Evolutionary conservation across 371 early-diverging fungal genomes (phyloP).

Genomic region (Quaeritorhiza haematococci): DNA sequence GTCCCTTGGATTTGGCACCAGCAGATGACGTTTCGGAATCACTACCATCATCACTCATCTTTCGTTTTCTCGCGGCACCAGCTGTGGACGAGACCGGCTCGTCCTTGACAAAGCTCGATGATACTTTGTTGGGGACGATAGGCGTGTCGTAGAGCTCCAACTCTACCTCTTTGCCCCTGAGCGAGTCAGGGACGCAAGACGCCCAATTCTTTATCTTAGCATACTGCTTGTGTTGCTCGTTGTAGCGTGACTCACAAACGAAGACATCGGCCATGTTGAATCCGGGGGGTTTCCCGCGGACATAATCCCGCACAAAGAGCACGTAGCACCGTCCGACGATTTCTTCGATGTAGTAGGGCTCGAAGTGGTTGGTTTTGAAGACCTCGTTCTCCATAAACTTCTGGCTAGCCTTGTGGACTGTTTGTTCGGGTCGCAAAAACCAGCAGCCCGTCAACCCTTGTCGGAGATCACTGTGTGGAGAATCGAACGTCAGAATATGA

Average conservation of each 20-base stretch:
- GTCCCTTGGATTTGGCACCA: neutral
- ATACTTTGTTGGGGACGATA: conserved; percentile 16
- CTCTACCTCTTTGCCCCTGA: conserved; percentile 15
- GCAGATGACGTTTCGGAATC: neutral
- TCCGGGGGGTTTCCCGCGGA: conserved; percentile 37
- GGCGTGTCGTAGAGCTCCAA: conserved; percentile 28
- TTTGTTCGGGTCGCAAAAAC: conserved; percentile 53
- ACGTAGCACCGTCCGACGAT: conserved; percentile 48
- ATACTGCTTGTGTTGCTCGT: conserved; percentile 28
- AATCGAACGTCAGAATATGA: neutral
- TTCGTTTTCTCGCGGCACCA: neutral
- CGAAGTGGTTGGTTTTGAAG: conserved; percentile 38
- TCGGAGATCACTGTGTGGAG: no score
- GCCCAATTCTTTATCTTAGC: conserved; percentile 46
- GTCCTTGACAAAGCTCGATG: conserved; percentile 5
- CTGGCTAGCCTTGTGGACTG: conserved; percentile 33
- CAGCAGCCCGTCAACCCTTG: conserved; percentile 39
- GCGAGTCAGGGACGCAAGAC: conserved; percentile 22
- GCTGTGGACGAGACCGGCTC: conserved; percentile 2
- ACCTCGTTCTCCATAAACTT: conserved; percentile 48
- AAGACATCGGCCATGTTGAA: conserved; percentile 32
- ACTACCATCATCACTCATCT: conserved; percentile 10
- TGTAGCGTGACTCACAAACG: conserved; percentile 48
- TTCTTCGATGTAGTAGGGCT: conserved; percentile 29
- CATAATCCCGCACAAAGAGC: conserved; percentile 39